Evolutionary conservation across 768 basidiomycete genomes (phyloP), one percentile per base, ranked within the genome.

Genomic region (Lentinula boryana): DNA sequence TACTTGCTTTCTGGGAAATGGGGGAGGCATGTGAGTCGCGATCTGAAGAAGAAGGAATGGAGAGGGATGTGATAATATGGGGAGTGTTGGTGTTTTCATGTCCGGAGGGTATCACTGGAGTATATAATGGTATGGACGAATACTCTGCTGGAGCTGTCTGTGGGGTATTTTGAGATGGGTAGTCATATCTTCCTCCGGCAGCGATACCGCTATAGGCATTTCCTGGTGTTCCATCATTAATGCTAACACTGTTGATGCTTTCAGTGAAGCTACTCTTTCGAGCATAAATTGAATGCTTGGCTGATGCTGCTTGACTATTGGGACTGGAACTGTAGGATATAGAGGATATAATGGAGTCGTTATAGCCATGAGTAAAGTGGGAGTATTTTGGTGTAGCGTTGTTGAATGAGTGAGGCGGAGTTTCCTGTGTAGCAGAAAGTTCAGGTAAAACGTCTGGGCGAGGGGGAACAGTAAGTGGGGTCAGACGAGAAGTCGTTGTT

Each of bases 231-330:
- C 55, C 67, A 68, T 35, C 69, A 70, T 36, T 51, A 36, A 54
- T 61, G 38, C 43, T 56, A 18, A 52, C 56, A 63, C 71, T 76
- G 55, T 68, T 72, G 50, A 71, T 63, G 61, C 72, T 75, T 51
- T 78, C 76, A 15, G 71, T 71, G 51, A 78, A 58, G 56, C 75
- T 76, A 18, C 74, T 68, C 68, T 76, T 77, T 52, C 76, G 75
- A 18, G 74, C 64, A 52, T 69, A 68, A 21, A 21, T 23, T 32
- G 31, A 35, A 1, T 62, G 49, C 4, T 62, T 49, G 6, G 57
- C 58, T 5, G 54, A 56, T 32, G 61, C 27, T 32, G 46, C 56
- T 40, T 61, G 49, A 61, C 53, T 64, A 18, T 49, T 61, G 41
- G 53, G 54, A 32, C 40, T 63, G 32, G 61, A 55, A 9, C 8